These are phyloP conservation scores for Aspergillus hancockii DNA, from an alignment of 495 filamentous ascomycete species.

Conservation along the genomic window DNA sequence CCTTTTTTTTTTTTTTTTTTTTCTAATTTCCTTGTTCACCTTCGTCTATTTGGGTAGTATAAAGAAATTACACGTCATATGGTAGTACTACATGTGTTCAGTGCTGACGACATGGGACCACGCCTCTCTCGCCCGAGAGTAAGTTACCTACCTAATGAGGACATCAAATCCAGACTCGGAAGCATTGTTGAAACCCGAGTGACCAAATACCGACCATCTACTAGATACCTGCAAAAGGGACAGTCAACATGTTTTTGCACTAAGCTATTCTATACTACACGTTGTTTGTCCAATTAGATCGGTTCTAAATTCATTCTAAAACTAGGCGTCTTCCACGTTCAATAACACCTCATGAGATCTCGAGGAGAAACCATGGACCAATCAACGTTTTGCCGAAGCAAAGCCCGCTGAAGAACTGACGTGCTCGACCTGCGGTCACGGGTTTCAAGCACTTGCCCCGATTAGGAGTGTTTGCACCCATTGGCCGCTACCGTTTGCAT, in stretches of 20 bases:
- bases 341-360: no score
- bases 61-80: neutral
- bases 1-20: neutral
- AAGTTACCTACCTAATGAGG: neutral
- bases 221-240: neutral
- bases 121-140: slow-evolving; percentile 8
- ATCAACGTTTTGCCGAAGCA: slow-evolving; percentile 17
- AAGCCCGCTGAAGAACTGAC: slow-evolving; percentile 33
- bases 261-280: no score
- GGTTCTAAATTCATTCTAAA: no score
- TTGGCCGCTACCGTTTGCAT: slow-evolving; percentile 32
- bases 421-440: slow-evolving; percentile 38
- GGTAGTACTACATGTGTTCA: neutral
- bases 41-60: neutral
- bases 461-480: slow-evolving; percentile 38
- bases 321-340: no score
- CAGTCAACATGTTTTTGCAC: neutral
- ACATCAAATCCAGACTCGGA: neutral
- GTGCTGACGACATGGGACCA: neutral
- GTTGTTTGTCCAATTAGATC: no score
- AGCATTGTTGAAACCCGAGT: neutral
- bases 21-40: neutral
- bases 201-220: neutral
- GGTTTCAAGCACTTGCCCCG: slow-evolving; percentile 32
- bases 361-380: neutral